phyloP scores from a whole-genome alignment of 495 filamentous ascomycete genomes.

The Trichoderma gamsii region DNA sequence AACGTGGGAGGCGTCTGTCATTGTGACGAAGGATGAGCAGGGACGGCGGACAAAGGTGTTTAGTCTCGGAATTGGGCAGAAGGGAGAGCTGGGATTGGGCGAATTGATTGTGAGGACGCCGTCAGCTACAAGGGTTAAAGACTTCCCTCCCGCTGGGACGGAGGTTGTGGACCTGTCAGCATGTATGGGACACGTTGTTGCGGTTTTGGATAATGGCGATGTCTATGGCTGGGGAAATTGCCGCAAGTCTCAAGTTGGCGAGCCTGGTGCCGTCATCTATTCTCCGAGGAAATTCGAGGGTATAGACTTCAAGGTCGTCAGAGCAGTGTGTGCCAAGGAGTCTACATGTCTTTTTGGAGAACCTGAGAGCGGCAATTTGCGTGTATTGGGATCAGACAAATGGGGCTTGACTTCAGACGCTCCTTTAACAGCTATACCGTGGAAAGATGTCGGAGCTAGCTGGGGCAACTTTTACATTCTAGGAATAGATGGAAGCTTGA shows the following conservation, averaged over 20 bases:
- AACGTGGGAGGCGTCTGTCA: conserved; percentile 67
- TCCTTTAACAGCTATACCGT: conserved; percentile 35
- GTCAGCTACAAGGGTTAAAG: conserved; percentile 33
- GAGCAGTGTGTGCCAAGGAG: conserved; percentile 71
- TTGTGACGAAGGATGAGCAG: conserved; percentile 43
- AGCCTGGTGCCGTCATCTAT: conserved; percentile 42
- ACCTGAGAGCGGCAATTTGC: conserved; percentile 45
- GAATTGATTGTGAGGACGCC: conserved; percentile 26
- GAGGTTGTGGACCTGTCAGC: conserved; percentile 54
- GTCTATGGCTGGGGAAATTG: conserved; percentile 85
- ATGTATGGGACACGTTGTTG: conserved; percentile 71
- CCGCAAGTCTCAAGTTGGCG: conserved; percentile 77
- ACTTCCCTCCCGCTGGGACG: conserved; percentile 55
- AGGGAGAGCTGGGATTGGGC: conserved; percentile 68
- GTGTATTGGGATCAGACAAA: conserved; percentile 64
- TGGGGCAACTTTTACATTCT: conserved; percentile 79
- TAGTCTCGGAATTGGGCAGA: conserved; percentile 55
- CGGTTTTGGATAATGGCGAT: conserved; percentile 64
- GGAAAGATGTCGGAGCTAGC: conserved; percentile 61
- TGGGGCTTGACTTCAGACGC: conserved; percentile 50
- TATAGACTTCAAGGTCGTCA: conserved; percentile 49
- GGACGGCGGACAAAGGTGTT: conserved; percentile 42
- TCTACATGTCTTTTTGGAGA: conserved; percentile 67
- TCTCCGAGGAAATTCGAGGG: conserved; percentile 53
- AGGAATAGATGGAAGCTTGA: conserved; percentile 46